Percentiles rank a stretch among this genome's conserved stretches.
Evolutionary conservation across 208 protist genomes (phyloP).

Genomic region (Acanthamoeba lenticulata): DNA sequence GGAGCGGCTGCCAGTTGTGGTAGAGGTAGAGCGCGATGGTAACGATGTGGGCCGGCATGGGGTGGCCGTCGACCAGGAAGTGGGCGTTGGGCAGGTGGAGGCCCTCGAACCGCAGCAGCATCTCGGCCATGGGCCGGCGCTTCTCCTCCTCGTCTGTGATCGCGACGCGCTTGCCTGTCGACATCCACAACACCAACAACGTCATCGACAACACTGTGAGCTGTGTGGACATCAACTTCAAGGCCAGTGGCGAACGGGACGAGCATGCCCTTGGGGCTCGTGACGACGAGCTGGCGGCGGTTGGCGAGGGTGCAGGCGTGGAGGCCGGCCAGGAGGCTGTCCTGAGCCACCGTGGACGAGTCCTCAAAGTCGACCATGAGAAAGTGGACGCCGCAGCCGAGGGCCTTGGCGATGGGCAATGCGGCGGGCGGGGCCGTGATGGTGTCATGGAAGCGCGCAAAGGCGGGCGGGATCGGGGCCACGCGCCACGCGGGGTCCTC

Average conservation of each 20-base stretch:
- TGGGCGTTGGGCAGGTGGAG: conserved; percentile 55
- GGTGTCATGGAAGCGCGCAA: conserved; percentile 58
- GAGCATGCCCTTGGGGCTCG: neutral
- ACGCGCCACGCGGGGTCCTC: conserved; percentile 30
- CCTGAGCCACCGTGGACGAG: conserved; percentile 45
- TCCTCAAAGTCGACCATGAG: conserved; percentile 67
- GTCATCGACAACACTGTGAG: neutral
- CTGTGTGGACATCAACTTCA: neutral
- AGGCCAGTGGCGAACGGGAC: neutral
- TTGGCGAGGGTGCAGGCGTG: conserved; percentile 20
- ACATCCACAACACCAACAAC: neutral
- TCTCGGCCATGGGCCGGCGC: conserved; percentile 2
- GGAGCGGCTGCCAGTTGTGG: conserved; percentile 44
- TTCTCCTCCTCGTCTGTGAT: neutral
- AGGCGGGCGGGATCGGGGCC: neutral
- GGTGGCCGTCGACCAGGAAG: conserved; percentile 39
- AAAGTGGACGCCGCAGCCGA: conserved; percentile 32
- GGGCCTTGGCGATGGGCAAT: conserved; percentile 32
- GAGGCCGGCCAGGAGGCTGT: conserved; percentile 42
- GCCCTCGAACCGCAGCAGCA: conserved; percentile 38
- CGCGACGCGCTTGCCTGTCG: neutral
- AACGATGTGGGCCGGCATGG: conserved; percentile 59
- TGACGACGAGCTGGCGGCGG: neutral
- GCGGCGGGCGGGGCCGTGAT: conserved; percentile 33
- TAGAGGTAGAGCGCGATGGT: conserved; percentile 63